Evolutionary conservation across 495 filamentous ascomycete genomes (phyloP), one percentile per base, ranked within the genome.

Genomic region (Lasiosphaeria ovina): DNA sequence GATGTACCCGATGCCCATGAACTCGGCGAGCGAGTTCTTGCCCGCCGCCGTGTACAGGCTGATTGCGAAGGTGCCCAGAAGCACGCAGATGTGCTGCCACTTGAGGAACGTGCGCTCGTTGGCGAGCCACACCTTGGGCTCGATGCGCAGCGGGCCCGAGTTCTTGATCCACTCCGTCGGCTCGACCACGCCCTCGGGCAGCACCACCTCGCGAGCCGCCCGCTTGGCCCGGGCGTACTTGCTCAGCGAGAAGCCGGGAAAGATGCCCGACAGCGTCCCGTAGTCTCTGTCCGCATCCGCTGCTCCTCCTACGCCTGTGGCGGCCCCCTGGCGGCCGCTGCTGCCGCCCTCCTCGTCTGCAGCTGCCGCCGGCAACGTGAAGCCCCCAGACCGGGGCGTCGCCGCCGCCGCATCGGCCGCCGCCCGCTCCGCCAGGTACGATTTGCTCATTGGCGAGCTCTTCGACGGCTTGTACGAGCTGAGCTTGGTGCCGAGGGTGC

Each of bases 61-160:
- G 32, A 98, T 76, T 3, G 90, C 89, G 35, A 98, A 73, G 32
- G 84, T 85, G 9, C 91, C 92, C 7, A 98, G 84, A 34, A 98
- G 79, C 32, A 98, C 81, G 55, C 85, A 87, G 63, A 98, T 89
- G 69, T 98, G 92, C 73, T 97, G 89, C 94, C 94, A 98, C 71
- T 96, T 97, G 72, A 98, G 85, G 67, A 96, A 98, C 0, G 94
- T 98, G 50, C 94, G 85, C 76, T 98, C 91, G 71, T 98, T 98
- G 52, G 94, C 94, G 38, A 98, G 88, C 93, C 94, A 98, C 6
- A 98, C 93, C 74, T 98, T 98, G 45, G 90, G 90, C 74, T 98
- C 94, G 44, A 98, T 91, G 55, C 89, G 84, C 38, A 98, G 81
- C 1, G 92, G 91, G 0, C 93, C 93, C 0, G 89, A 80, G 73